Evolutionary conservation across 352 stramenopile species (phyloP), one percentile per base, ranked within the genome.

Genomic region (Phytophthora tentaculata): DNA sequence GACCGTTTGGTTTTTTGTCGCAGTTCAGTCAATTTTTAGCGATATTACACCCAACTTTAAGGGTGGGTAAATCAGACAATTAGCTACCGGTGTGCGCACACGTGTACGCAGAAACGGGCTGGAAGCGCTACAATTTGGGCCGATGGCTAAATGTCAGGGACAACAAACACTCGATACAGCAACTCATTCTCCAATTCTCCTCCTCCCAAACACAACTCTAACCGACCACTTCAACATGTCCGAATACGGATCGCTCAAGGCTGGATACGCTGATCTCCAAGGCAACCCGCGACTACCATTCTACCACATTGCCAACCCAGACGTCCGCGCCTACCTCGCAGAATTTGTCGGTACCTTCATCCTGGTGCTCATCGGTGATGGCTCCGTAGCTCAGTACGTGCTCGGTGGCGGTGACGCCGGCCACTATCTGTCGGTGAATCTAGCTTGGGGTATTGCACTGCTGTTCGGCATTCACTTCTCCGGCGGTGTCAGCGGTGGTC

Each of bases 261-360:
- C 57, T 55, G 61, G 51, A 59, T 74, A 77, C 61, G 51, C 47
- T 19, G 69, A 80, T 43, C 55, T 76, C 3, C 61, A 75, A 26
- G 62, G 66, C 49, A 76, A 76, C 61, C 39, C 55, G 9, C 72
- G 59, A 5, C 48, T 72, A 7, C 73, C 73, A 5, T 80, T 80
- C 48, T 79, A 71, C 51, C 26, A 47, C 55, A 49, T 80, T 20
- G 16, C 37, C 26, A 77, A 77, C 28, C 64, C 71, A 2, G 61
- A 86, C 37, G 10, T 86, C 19, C 79, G 81, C 19, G 80, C 83
- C 48, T 89, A 80, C 59, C 60, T 89, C 14, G 81, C 79, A 1
- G 80, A 89, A 48, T 87, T 86, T 57, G 63, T 91, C 17, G 79
- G 74, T 41, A 88, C 79, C 9, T 88, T 91, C 56, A 77, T 88